These are phyloP conservation scores for Colletotrichum melonis DNA, from an alignment of 2,329 filamentous ascomycete species.

Conservation along the genomic window DNA sequence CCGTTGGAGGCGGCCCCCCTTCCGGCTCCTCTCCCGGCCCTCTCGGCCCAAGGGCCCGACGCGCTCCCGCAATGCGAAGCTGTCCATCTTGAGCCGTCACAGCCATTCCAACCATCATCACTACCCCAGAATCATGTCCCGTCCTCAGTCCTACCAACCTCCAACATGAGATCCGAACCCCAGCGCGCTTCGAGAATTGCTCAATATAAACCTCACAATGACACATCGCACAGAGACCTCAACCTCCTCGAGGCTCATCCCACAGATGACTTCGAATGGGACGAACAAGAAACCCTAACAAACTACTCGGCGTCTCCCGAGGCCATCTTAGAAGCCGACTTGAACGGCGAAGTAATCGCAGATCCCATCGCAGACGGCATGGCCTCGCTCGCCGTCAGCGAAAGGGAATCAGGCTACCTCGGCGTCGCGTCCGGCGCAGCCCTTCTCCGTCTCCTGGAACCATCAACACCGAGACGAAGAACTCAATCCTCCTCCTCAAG, in stretches of 20 bases:
- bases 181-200: neutral
- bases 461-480: slow-evolving; percentile 40
- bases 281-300: slow-evolving; percentile 45
- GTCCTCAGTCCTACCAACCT: neutral
- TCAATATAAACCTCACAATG: neutral
- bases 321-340: slow-evolving; percentile 33
- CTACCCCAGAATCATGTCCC: neutral
- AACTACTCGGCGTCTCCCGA: slow-evolving; percentile 42
- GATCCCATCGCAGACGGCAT: slow-evolving; percentile 50
- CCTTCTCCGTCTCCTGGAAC: slow-evolving; percentile 51
- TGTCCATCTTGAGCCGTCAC: neutral
- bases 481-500: slow-evolving; percentile 34
- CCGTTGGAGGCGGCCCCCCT: neutral
- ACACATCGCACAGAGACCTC: slow-evolving; percentile 16
- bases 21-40: neutral
- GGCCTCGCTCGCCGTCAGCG: slow-evolving; percentile 49
- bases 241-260: slow-evolving; percentile 46
- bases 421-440: slow-evolving; percentile 58
- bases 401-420: slow-evolving; percentile 55
- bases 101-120: neutral
- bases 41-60: neutral
- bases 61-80: neutral
- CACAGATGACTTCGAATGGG: slow-evolving; percentile 51
- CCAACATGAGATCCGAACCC: neutral
- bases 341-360: slow-evolving; percentile 35